These are phyloP conservation scores for Podila epicladia DNA, from an alignment of 192 early-diverging fungal genomes.

Conservation along the genomic window DNA sequence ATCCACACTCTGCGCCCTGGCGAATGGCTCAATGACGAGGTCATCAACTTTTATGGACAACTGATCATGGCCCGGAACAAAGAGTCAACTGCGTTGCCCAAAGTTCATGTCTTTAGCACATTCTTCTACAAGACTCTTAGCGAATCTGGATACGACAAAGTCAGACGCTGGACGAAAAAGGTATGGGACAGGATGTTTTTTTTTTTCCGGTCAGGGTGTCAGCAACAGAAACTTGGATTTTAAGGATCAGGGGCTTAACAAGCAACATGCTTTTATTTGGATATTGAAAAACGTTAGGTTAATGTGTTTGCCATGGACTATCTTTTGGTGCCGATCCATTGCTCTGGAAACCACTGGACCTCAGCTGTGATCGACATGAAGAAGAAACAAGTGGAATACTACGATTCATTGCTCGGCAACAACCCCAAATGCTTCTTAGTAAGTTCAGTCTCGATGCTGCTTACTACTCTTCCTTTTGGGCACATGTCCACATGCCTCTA, in stretches of 20 bases:
- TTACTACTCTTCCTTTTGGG: neutral
- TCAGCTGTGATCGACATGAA: constrained; percentile 57
- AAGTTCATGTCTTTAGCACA: constrained; percentile 89
- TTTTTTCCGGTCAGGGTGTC: no score
- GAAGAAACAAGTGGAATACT: constrained; percentile 75
- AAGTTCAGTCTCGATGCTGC: neutral
- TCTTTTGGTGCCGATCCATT: constrained; percentile 87
- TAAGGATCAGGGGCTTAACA: neutral
- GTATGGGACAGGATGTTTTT: constrained; percentile 26
- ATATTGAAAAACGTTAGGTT: constrained; percentile 20
- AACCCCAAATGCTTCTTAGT: constrained; percentile 64
- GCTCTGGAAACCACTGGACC: constrained; percentile 62
- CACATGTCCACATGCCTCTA: no score
- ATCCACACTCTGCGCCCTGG: constrained; percentile 76
- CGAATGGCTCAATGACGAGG: constrained; percentile 96
- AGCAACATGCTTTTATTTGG: neutral
- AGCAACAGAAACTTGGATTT: neutral
- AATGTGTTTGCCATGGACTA: constrained; percentile 83
- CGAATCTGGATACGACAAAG: constrained; percentile 74
- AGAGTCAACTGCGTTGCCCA: constrained; percentile 56
- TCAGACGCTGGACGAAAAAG: constrained; percentile 86
- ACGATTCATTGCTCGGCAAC: constrained; percentile 82
- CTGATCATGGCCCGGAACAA: constrained; percentile 75
- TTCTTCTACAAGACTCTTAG: constrained; percentile 86
- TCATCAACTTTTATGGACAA: constrained; percentile 93